These are phyloP conservation scores for Bombardia bombarda DNA, from an alignment of 495 filamentous ascomycete species.

Conservation along the genomic window DNA sequence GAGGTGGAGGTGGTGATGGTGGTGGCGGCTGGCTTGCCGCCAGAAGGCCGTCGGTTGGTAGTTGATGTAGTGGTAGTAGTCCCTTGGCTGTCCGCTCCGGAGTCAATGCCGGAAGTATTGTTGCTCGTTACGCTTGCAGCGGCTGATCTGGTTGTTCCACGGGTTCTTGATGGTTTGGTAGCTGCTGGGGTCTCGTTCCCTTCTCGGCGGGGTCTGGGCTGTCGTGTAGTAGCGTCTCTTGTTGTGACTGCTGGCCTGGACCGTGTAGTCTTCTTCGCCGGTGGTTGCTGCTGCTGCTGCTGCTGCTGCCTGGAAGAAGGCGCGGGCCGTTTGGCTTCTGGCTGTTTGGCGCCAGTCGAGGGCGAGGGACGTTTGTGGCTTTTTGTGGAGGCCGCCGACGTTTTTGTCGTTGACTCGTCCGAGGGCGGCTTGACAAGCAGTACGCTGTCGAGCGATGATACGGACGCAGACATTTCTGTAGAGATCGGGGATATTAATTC, in stretches of 20 bases:
- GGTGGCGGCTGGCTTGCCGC: too few species aligned
- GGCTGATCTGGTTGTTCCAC: too few species aligned
- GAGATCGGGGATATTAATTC: too few species aligned
- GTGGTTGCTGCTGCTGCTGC: background rate
- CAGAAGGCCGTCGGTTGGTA: too few species aligned
- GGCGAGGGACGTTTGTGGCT: constrained; percentile 1
- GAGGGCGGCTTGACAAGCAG: constrained; percentile 11
- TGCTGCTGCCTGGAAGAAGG: background rate
- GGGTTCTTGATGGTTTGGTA: too few species aligned
- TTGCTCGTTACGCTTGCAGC: too few species aligned
- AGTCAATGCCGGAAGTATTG: too few species aligned
- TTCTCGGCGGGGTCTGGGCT: background rate
- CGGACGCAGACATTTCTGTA: constrained; percentile 14
- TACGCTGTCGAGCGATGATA: constrained; percentile 10
- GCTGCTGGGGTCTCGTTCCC: too few species aligned
- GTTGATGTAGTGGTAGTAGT: too few species aligned
- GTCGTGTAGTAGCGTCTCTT: background rate
- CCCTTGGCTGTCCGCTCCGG: too few species aligned
- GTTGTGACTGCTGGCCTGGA: background rate
- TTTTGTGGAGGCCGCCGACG: background rate
- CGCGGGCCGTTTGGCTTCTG: background rate
- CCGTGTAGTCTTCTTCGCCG: background rate
- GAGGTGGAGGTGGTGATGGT: background rate
- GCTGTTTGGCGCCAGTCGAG: background rate
- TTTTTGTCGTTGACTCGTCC: constrained; percentile 1